These are phyloP conservation scores for Pugionium cornutum DNA, from an alignment of 345 rosid species.

Conservation along the genomic window DNA sequence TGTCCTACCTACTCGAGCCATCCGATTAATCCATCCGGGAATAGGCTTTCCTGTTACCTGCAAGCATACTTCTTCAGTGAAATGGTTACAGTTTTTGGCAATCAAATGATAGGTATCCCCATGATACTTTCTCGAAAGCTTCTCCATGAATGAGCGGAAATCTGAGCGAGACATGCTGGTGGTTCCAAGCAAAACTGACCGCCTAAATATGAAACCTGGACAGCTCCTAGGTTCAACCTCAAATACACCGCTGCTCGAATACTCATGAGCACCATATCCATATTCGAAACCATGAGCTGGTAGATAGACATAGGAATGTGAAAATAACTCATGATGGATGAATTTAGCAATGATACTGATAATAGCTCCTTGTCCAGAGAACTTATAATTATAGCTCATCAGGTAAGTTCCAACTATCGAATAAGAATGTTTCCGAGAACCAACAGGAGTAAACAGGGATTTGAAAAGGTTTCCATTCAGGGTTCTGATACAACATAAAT, in stretches of 20 bases:
- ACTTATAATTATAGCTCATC: conserved; percentile 1
- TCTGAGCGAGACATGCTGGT: conserved; percentile 62
- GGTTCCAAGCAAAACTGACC: conserved; percentile 72
- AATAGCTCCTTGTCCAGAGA: background rate
- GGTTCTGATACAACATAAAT: too few species aligned
- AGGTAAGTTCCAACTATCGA: background rate
- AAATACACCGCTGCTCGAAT: conserved; percentile 74
- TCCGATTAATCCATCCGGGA: conserved; percentile 92
- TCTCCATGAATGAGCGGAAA: conserved; percentile 75
- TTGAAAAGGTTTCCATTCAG: background rate
- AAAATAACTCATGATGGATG: conserved; percentile 6
- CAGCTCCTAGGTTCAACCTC: conserved; percentile 91
- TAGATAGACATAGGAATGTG: background rate
- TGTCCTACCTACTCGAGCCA: conserved; percentile 77
- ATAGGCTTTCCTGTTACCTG: conserved; percentile 80
- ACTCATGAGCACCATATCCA: conserved; percentile 91
- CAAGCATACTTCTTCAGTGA: conserved; percentile 71
- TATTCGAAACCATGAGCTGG: conserved; percentile 77
- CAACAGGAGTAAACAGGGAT: background rate
- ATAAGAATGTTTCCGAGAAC: background rate
- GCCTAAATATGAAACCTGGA: conserved; percentile 89
- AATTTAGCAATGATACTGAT: background rate
- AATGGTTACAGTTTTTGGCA: conserved; percentile 94
- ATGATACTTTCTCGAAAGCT: conserved; percentile 64
- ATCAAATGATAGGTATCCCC: conserved; percentile 90